phyloP scores from a whole-genome alignment of 148 eudicot genomes.

The Cornus florida region DNA sequence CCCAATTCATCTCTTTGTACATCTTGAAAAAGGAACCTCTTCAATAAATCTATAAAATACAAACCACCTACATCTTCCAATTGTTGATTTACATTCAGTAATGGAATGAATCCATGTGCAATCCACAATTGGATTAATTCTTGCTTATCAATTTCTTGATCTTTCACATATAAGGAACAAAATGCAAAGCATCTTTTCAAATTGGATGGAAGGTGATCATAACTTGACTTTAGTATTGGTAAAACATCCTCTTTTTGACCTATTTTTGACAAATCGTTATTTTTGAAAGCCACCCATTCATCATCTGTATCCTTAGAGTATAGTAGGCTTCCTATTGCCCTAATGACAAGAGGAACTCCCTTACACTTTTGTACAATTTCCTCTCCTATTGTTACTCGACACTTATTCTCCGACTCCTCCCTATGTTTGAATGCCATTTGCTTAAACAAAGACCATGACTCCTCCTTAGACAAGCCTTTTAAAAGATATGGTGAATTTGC shows the following conservation, averaged over 20 bases:
- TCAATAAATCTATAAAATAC: not conserved
- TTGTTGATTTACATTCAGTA: no score
- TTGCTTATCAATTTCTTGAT: not conserved
- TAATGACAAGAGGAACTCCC: slow-evolving; percentile 18
- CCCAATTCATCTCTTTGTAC: not conserved
- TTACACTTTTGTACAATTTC: slow-evolving; percentile 28
- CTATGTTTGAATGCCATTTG: slow-evolving; percentile 25
- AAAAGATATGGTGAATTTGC: slow-evolving; percentile 5
- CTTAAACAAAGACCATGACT: slow-evolving; percentile 22
- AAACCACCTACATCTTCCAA: not conserved
- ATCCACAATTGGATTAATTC: not conserved
- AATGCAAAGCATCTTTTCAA: slow-evolving; percentile 1
- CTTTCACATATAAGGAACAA: not conserved
- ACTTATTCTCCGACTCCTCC: not conserved
- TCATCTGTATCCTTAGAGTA: not conserved
- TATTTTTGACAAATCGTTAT: not conserved
- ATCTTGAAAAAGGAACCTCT: not conserved
- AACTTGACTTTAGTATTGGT: not conserved
- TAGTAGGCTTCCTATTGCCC: slow-evolving; percentile 6
- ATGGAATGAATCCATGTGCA: not conserved
- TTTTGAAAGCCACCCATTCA: slow-evolving; percentile 13
- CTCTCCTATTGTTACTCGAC: slow-evolving; percentile 14
- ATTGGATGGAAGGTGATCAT: not conserved
- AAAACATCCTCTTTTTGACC: not conserved
- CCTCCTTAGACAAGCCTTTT: slow-evolving; percentile 9